phyloP scores from a whole-genome alignment of 2,329 filamentous ascomycete genomes.

The Sarocladium kiliense region DNA sequence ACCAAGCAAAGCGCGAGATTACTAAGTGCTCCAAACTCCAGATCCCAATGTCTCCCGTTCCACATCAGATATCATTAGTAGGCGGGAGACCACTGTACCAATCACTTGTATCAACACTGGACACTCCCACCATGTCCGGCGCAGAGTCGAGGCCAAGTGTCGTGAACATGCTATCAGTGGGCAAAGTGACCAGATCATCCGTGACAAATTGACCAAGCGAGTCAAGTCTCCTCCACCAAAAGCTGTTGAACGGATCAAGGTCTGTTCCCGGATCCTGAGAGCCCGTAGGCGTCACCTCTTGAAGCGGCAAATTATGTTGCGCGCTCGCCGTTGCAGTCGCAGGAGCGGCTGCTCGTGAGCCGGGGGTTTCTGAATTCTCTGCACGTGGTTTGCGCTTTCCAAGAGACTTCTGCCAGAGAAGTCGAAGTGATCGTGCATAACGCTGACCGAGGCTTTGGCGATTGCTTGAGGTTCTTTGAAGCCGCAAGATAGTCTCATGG shows the following conservation, averaged over 20 bases:
- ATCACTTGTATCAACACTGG: neutral
- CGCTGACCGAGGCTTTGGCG: constrained; percentile 55
- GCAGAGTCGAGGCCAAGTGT: constrained; percentile 2
- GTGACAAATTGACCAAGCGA: constrained; percentile 51
- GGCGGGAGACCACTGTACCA: neutral
- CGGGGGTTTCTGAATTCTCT: constrained; percentile 7
- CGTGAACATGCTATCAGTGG: constrained; percentile 20
- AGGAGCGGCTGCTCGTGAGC: constrained; percentile 19
- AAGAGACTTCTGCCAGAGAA: constrained; percentile 48
- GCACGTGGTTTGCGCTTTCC: constrained; percentile 10
- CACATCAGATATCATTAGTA: neutral
- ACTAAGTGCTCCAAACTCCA: too few relatives aligned
- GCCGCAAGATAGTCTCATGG: constrained; percentile 51
- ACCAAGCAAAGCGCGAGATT: too few relatives aligned
- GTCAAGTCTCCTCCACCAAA: constrained; percentile 57
- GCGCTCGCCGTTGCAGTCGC: constrained; percentile 20
- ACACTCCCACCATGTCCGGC: neutral
- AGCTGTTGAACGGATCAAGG: constrained; percentile 46
- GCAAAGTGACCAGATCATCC: constrained; percentile 17
- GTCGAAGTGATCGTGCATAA: constrained; percentile 54
- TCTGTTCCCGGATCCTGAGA: constrained; percentile 22
- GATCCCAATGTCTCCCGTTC: too few relatives aligned
- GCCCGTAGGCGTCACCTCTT: neutral
- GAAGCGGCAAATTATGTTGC: constrained; percentile 9
- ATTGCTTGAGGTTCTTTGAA: constrained; percentile 53